These are phyloP conservation scores for Senna tora DNA, from an alignment of 306 rosid species.

Conservation along the genomic window DNA sequence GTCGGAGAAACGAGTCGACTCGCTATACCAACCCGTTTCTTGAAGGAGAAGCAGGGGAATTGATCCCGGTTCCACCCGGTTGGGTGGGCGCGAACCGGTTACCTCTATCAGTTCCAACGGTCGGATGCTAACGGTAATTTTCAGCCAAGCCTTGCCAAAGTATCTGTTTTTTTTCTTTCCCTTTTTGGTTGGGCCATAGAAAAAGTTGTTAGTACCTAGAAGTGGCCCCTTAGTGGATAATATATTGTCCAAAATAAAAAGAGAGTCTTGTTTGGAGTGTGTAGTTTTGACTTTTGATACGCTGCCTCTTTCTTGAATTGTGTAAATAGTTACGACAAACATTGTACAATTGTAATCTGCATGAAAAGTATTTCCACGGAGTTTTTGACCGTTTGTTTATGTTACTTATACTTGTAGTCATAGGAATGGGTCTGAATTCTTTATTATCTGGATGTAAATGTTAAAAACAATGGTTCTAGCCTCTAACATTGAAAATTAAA, in stretches of 20 bases:
- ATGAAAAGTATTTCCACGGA: not conserved
- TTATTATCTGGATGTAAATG: not conserved
- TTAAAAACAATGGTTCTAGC: too few species aligned
- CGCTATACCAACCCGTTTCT: slow-evolving; percentile 68
- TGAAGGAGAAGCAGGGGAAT: slow-evolving; percentile 53
- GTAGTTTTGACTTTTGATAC: too few species aligned
- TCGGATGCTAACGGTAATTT: slow-evolving; percentile 32
- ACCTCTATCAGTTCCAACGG: slow-evolving; percentile 47
- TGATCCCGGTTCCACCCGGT: slow-evolving; percentile 38
- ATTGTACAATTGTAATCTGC: not conserved
- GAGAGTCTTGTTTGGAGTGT: too few species aligned
- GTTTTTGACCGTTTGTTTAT: not conserved
- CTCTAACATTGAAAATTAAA: too few species aligned
- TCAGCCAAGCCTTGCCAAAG: too few species aligned
- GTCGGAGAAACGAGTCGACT: slow-evolving; percentile 37
- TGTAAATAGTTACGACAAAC: not conserved
- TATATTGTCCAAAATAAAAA: too few species aligned
- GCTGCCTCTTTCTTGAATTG: not conserved
- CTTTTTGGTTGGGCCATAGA: not conserved
- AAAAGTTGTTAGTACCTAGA: not conserved
- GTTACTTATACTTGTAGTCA: not conserved
- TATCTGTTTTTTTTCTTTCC: too few species aligned
- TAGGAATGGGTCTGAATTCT: not conserved
- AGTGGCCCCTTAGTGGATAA: not conserved
- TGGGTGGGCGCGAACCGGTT: slow-evolving; percentile 26